Conservation (phyloP, 1,284 basidiomycete species). For the Grifola frondosa region DNA sequence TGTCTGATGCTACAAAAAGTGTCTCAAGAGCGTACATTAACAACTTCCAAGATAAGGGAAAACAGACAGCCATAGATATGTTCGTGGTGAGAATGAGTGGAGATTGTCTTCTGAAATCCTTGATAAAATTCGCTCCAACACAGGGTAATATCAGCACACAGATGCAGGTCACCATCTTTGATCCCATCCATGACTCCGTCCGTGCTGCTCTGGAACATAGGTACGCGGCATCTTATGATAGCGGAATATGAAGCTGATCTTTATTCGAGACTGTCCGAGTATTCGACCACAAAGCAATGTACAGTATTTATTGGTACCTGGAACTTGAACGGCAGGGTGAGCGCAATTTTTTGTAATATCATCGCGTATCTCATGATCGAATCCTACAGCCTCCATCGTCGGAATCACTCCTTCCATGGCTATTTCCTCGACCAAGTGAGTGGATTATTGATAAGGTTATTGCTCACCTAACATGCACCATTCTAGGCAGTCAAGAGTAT, state of each 20-base stretch:
- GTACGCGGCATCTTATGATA: too few relatives aligned
- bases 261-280: slow-evolving; percentile 71
- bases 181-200: slow-evolving; percentile 91
- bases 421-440: slow-evolving; percentile 80
- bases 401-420: slow-evolving; percentile 87
- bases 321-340: slow-evolving; percentile 91
- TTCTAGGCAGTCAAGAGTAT: slow-evolving; percentile 58
- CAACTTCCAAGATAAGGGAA: slow-evolving; percentile 95
- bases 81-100: slow-evolving; percentile 70
- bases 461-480: slow-evolving; percentile 10
- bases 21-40: slow-evolving; percentile 95
- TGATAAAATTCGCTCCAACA: slow-evolving; percentile 4
- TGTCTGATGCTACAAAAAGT: slow-evolving; percentile 97
- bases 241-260: too few relatives aligned
- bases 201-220: slow-evolving; percentile 68
- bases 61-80: slow-evolving; percentile 94
- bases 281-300: slow-evolving; percentile 76
- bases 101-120: not conserved
- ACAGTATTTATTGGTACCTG: slow-evolving; percentile 89
- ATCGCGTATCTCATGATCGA: slow-evolving; percentile 10
- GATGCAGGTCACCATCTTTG: slow-evolving; percentile 86
- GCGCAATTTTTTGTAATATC: slow-evolving; percentile 20
- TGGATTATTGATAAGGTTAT: slow-evolving; percentile 11
- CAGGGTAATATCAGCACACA: slow-evolving; percentile 93
- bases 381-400: slow-evolving; percentile 59